Evolutionary conservation across 139 green algal species (phyloP), one percentile per base, ranked within the genome.

Genomic region (Volvox reticuliferus): DNA sequence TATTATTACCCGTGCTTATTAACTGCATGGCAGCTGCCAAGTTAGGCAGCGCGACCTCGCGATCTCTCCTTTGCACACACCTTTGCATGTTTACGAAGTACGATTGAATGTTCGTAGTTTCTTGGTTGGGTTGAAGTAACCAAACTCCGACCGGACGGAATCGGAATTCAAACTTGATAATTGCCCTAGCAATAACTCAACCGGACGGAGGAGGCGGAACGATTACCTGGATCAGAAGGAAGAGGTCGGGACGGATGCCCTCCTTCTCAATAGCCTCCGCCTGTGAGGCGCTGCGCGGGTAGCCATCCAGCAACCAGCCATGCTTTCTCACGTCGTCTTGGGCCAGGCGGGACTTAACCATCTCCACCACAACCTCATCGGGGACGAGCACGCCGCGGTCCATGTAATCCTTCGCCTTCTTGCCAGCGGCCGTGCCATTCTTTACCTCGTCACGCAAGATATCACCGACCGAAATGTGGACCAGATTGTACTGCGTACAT

Each of bases 281-380:
- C 94, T 99, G 98, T 9, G 96, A 96, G 0, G 91, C 96, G 86
- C 95, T 98, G 76, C 98, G 95, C 0, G 98, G 98, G 93, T 99
- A 99, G 67, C 98, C 98, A 89, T 99, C 98, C 90, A 99, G 93
- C 82, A 99, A 95, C 98, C 98, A 99, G 35, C 98, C 98, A 1
- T 94, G 90, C 79, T 93, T 19, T 87, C 93, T 37, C 2, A 95
- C 96, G 67, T 95, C 93, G 18, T 82, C 71, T 86, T 96, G 81
- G 0, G 83, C 92, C 35, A 99, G 92, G 35, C 96, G 92, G 61
- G 91, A 91, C 91, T 98, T 98, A 17, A 99, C 98, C 97, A 99
- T 99, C 37, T 97, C 96, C 76, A 99, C 97, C 30, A 99, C 96
- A 20, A 98, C 95, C 87, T 99, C 97, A 77, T 99, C 97, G 33